A percentile compares a stretch with the other conserved stretches of the same genome.
These are phyloP conservation scores for Spathaspora sp. DNA, from an alignment of 1,139 yeast species.

Conservation along the genomic window DNA sequence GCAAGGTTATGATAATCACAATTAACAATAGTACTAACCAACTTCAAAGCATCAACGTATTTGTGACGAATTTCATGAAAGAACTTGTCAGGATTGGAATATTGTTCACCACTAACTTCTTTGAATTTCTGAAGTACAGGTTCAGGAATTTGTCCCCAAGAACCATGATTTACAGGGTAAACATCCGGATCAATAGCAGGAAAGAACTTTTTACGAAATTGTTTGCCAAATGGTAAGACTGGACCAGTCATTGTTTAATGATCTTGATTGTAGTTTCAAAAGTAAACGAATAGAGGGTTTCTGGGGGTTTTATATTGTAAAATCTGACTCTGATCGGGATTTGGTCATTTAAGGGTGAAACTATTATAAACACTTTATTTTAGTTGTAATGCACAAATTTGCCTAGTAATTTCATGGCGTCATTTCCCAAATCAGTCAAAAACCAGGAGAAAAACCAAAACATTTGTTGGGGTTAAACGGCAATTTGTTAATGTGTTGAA, in stretches of 20 bases:
- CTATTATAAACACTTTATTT: too few relatives aligned
- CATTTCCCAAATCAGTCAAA: too few relatives aligned
- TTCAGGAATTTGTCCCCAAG: conserved; percentile 51
- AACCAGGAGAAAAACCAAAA: too few relatives aligned
- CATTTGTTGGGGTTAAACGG: too few relatives aligned
- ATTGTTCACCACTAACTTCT: conserved; percentile 25
- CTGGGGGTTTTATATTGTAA: too few relatives aligned
- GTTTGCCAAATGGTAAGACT: conserved; percentile 46
- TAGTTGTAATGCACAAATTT: too few relatives aligned
- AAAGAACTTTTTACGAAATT: conserved; percentile 49
- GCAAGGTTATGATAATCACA: conserved; percentile 48
- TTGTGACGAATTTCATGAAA: conserved; percentile 20
- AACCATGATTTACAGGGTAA: conserved; percentile 53
- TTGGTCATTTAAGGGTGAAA: too few relatives aligned
- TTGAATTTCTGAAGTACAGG: conserved; percentile 30
- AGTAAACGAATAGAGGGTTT: too few relatives aligned
- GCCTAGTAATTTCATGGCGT: too few relatives aligned
- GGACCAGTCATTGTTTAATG: conserved; percentile 13
- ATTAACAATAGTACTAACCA: conserved; percentile 39
- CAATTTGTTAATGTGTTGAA: too few relatives aligned
- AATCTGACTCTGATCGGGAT: too few relatives aligned
- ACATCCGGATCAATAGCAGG: conserved; percentile 32
- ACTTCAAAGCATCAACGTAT: conserved; percentile 31
- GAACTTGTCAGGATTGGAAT: conserved; percentile 43
- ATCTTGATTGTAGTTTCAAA: too few relatives aligned